A percentile compares a stretch with the other conserved stretches of the same genome.
phyloP scores from a whole-genome alignment of 1,139 yeast genomes.

The Saccharomyces hybrid region DNA sequence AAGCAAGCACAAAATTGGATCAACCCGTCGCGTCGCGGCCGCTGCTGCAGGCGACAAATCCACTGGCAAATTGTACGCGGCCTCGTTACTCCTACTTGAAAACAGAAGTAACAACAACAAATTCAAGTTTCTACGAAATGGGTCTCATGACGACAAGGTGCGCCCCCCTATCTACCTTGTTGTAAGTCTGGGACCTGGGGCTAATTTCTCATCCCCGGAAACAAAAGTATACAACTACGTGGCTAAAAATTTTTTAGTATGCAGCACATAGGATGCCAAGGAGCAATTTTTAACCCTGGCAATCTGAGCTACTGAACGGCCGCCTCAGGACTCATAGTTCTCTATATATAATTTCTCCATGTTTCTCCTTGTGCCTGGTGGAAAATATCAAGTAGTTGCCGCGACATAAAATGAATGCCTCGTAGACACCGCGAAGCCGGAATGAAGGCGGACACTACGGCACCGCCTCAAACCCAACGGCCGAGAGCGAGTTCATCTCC shows the following conservation, averaged over 20 bases:
- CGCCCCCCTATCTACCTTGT: constrained; percentile 99
- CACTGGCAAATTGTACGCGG: constrained; percentile 46
- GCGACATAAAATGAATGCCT: no score
- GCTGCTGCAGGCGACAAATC: constrained; percentile 15
- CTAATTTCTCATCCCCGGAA: constrained; percentile 39
- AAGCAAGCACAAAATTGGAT: constrained; percentile 46
- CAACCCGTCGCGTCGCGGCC: constrained; percentile 4
- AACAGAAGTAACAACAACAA: constrained; percentile 8
- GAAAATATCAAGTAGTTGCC: no score
- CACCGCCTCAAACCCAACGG: constrained; percentile 69
- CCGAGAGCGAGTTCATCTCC: constrained; percentile 87
- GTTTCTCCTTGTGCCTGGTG: no score
- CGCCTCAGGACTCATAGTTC: constrained; percentile 64
- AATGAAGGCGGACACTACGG: constrained; percentile 65
- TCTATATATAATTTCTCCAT: constrained; percentile 47
- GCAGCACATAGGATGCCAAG: constrained; percentile 84
- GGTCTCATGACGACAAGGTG: constrained; percentile 84
- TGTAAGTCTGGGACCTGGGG: constrained; percentile 28
- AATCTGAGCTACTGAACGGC: constrained; percentile 67
- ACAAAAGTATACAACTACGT: constrained; percentile 79
- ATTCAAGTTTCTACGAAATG: constrained; percentile 60
- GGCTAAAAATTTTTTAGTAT: constrained; percentile 79
- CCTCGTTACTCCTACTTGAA: constrained; percentile 26
- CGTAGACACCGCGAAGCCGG: constrained; percentile 37
- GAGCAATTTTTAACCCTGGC: constrained; percentile 62